Base-by-base conservation (phyloP, 306 rosid genomes). In the Prunus mume region DNA sequence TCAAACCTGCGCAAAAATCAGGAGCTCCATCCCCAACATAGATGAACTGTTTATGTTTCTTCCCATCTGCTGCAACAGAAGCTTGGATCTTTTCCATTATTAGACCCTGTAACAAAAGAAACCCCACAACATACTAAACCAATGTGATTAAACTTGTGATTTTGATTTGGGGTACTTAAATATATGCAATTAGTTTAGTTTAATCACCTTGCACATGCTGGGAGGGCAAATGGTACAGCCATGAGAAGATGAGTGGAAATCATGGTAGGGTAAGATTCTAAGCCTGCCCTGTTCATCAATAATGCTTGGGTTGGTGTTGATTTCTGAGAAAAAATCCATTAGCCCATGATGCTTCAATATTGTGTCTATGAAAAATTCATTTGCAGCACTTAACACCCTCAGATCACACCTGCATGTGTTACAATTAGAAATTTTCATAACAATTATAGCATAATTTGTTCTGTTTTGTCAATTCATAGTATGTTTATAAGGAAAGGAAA, bases 1-100 rank as follows among this genome's bases (percentile, higher is more conserved):
- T 88, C 85, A 91, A 43, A 49, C 97, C 86, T 2, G 93, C 87
- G 2, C 92, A 91, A 72, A 78, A 88, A 22, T 88, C 97, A 17
- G 90, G 83, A 55, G n/a, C 72, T 67, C 97, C 93, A 83, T 91
- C 96, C 38, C 91, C 97, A 27, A 89, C 83, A 58, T 87, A 89
- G 74, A 91, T 78, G 1, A 87, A 3, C 64, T 76, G 69, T 68
- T 84, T 87, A 56, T 73, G 74, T 67, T 85, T 86, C 65, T 71
- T 82, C 79, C 84, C 90, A 54, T 50, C 76, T 6, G 55, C 85
- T 10, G 60, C 63, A 18, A 82, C 43, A 0, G 76, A 78, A 55
- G 78, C 85, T 68, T 79, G 87, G 30, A 85, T 85, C 88, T 67
- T 86, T 71, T 82, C 90, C 76, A 88, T 83, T 14, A 83, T 57